Conservation (phyloP, 768 basidiomycete species). For the Ephemerocybe angulata region DNA sequence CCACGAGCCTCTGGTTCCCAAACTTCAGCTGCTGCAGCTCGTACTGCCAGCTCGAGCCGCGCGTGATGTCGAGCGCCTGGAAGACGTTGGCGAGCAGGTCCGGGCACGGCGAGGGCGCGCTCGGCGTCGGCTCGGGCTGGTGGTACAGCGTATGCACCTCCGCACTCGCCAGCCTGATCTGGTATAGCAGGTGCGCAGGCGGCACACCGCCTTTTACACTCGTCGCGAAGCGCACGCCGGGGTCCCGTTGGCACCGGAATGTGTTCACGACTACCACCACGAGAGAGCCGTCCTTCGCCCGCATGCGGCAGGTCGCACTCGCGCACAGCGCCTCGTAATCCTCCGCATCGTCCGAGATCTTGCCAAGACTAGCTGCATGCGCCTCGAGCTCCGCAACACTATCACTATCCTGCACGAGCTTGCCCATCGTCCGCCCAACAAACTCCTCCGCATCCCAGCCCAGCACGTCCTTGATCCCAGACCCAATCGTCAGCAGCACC, state of each 20-base stretch:
- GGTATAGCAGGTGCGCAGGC: constrained; percentile 35
- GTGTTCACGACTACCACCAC: constrained; percentile 16
- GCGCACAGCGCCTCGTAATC: neutral
- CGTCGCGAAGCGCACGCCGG: constrained; percentile 8
- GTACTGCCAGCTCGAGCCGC: constrained; percentile 89
- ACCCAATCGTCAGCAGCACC: constrained; percentile 40
- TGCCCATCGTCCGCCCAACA: constrained; percentile 43
- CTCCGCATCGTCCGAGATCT: constrained; percentile 9
- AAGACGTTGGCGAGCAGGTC: constrained; percentile 5
- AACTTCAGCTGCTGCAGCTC: constrained; percentile 82
- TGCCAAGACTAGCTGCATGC: constrained; percentile 18
- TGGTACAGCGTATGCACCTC: constrained; percentile 13
- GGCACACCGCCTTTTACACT: constrained; percentile 21
- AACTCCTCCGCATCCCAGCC: constrained; percentile 57
- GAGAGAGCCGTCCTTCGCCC: constrained; percentile 26
- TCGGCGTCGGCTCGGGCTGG: neutral
- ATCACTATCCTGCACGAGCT: constrained; percentile 29
- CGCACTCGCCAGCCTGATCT: constrained; percentile 30
- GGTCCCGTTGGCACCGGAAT: constrained; percentile 24
- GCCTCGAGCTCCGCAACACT: constrained; percentile 20
- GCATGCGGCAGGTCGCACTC: constrained; percentile 8
- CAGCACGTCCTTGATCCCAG: constrained; percentile 56
- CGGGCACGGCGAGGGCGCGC: neutral
- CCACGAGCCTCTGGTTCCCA: constrained; percentile 59
- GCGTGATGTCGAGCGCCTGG: constrained; percentile 61